Percentiles rank a stretch among this genome's conserved stretches.
phyloP scores from a whole-genome alignment of 345 rosid species.

The Cardamine resedifolia region DNA sequence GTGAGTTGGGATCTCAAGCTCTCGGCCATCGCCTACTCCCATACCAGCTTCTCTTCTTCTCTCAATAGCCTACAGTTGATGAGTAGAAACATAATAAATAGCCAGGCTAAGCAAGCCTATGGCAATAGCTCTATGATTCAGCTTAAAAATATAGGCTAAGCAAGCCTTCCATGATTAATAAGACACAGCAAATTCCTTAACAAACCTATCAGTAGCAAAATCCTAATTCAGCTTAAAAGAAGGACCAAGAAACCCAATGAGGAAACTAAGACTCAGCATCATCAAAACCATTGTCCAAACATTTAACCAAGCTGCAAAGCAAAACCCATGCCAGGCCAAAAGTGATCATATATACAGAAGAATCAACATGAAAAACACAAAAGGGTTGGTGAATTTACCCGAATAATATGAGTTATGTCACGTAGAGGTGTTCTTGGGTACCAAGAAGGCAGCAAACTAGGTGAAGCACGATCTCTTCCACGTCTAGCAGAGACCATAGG shows the following conservation, averaged over 20 bases:
- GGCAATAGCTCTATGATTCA: not conserved
- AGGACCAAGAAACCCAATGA: not conserved
- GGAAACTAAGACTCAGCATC: not conserved
- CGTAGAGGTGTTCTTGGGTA: slow-evolving; percentile 83
- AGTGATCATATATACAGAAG: not conserved
- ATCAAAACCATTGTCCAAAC: not conserved
- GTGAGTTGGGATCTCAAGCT: slow-evolving; percentile 41
- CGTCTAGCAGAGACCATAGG: slow-evolving; percentile 35
- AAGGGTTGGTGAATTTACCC: slow-evolving; percentile 44
- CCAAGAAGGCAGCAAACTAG: slow-evolving; percentile 66
- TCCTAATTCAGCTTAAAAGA: not conserved
- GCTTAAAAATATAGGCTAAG: not conserved
- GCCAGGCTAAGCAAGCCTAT: slow-evolving; percentile 20
- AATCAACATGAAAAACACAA: not conserved
- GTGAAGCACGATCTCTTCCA: slow-evolving; percentile 40
- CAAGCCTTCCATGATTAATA: slow-evolving; percentile 10
- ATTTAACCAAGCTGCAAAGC: slow-evolving; percentile 22
- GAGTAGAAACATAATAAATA: not conserved
- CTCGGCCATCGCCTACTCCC: slow-evolving; percentile 53
- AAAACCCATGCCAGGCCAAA: slow-evolving; percentile 8
- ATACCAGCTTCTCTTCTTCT: slow-evolving; percentile 58
- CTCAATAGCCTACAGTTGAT: slow-evolving; percentile 61
- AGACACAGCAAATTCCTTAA: not conserved
- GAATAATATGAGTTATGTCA: slow-evolving; percentile 56
- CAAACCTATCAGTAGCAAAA: not conserved